phyloP scores from a whole-genome alignment of 2,329 filamentous ascomycete genomes.

The Fusarium marasasianum region DNA sequence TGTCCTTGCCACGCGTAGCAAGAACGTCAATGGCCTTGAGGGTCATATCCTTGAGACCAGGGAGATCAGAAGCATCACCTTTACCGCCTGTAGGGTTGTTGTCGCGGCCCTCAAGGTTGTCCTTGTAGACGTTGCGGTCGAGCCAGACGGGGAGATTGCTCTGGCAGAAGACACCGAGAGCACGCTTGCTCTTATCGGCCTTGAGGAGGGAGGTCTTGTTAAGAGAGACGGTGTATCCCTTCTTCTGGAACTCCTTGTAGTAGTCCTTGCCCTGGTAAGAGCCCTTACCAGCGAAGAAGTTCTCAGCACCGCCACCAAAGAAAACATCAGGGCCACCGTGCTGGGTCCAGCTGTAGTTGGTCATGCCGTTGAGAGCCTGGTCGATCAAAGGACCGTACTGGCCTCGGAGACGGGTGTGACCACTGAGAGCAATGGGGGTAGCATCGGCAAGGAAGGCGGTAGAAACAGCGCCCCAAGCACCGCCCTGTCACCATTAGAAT shows the following conservation, averaged over 20 bases:
- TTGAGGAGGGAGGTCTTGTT: conserved; percentile 77
- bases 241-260: conserved; percentile 78
- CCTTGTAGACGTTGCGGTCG: conserved; percentile 81
- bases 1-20: conserved; percentile 69
- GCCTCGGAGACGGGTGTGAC: conserved; percentile 76
- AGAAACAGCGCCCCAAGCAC: conserved; percentile 72
- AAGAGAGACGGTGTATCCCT: conserved; percentile 75
- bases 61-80: conserved; percentile 75
- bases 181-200: conserved; percentile 66
- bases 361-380: conserved; percentile 77
- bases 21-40: conserved; percentile 86
- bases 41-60: conserved; percentile 89
- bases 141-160: conserved; percentile 85
- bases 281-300: conserved; percentile 71
- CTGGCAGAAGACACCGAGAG: conserved; percentile 81
- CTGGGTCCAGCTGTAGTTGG: conserved; percentile 84
- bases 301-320: conserved; percentile 84
- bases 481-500: conserved; percentile 51
- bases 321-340: conserved; percentile 81
- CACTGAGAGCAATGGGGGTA: conserved; percentile 78
- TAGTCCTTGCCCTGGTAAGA: conserved; percentile 79
- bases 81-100: conserved; percentile 76
- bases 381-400: conserved; percentile 79
- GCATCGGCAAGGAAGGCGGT: conserved; percentile 87
- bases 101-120: conserved; percentile 71